phyloP scores from a whole-genome alignment of 2,329 filamentous ascomycete genomes.

The Alternaria ventricosa region DNA sequence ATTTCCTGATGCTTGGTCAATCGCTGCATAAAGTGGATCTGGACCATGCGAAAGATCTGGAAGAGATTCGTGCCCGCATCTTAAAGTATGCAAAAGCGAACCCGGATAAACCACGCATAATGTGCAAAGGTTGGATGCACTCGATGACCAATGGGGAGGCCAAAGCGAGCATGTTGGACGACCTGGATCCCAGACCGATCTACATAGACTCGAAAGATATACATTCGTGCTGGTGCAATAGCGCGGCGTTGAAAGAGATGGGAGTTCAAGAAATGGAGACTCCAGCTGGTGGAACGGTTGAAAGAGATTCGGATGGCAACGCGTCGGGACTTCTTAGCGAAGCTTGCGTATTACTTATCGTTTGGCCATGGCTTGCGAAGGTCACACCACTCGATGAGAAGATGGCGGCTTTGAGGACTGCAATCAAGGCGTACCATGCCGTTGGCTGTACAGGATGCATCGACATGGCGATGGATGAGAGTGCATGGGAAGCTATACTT shows the following conservation, averaged over 20 bases:
- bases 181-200: conserved; percentile 59
- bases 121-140: conserved; percentile 64
- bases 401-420: conserved; percentile 54
- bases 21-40: conserved; percentile 61
- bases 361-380: conserved; percentile 62
- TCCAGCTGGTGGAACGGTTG: conserved; percentile 61
- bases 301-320: conserved; percentile 56
- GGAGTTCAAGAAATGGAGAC: conserved; percentile 55
- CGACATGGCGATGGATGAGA: conserved; percentile 67
- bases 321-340: conserved; percentile 62
- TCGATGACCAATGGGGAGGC: conserved; percentile 60
- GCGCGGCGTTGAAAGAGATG: conserved; percentile 59
- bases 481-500: conserved; percentile 60
- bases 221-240: conserved; percentile 64
- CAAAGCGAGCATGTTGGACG: conserved; percentile 59
- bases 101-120: conserved; percentile 56
- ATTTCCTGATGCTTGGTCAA: conserved; percentile 63
- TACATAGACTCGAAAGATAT: conserved; percentile 65
- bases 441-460: conserved; percentile 62
- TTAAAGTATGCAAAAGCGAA: conserved; percentile 54
- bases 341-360: conserved; percentile 60
- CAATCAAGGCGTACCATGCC: conserved; percentile 57
- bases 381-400: conserved; percentile 59
- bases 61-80: conserved; percentile 59
- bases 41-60: conserved; percentile 54